Evolutionary conservation across 139 green algal species (phyloP), one percentile per base, ranked within the genome.

Genomic region (Picochlorum sp.): DNA sequence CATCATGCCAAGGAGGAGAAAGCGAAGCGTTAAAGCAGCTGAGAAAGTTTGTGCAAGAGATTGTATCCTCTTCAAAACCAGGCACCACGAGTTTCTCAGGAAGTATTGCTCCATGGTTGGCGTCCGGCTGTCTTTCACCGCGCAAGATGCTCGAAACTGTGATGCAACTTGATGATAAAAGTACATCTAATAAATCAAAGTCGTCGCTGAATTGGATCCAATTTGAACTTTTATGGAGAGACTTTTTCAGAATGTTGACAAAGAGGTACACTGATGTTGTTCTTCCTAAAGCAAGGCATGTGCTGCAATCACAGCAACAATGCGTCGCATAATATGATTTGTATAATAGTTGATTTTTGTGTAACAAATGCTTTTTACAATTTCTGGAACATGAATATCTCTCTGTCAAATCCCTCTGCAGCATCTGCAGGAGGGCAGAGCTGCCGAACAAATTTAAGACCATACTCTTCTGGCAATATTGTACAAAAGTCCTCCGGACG

Each of bases 191-290:
- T 30, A 37, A 11, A 11, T 47, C 45, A 16, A 20, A 11, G 9
- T 34, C 41, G 7, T 49, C 62, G 20, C 62, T 87, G 13, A 57
- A 61, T 44, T 95, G 86, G 86, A 63, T 92, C 13, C 59, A 89
- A 28, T 95, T 86, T 61, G 86, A 93, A 80, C 77, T 93, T 56
- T 69, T 92, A 59, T 93, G 85, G 86, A 60, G 86, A 5, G 86
- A 93, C 64, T 93, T 95, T 54, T 95, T 95, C 77, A 50, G 78
- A 14, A 77, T 83, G 30, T 63, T 85, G 7, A 83, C 57, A n/a
- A 75, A 80, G n/a, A 75, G 73, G 41, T 76, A 85, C 63, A 44
- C 64, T 38, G 24, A 52, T 59, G n/a, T 54, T 54, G 47, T 54
- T 54, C 47, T 54, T 20, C 47, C 47, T 0, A 54, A 54, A 54